Conservation (phyloP, 352 stramenopile species). For the Phytophthora europaea region DNA sequence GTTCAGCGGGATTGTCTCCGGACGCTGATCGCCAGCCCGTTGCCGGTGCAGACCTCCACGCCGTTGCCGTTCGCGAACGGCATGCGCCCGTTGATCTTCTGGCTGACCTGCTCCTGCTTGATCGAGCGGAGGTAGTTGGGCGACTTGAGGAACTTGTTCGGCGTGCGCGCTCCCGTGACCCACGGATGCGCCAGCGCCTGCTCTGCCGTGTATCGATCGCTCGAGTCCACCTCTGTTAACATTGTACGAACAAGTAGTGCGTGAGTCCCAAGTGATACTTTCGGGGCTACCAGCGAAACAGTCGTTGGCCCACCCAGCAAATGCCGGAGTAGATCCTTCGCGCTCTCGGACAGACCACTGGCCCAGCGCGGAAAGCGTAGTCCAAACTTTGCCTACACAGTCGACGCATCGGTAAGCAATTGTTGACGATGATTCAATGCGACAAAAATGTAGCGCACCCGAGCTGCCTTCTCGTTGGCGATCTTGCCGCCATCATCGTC, state of each 20-base stretch:
- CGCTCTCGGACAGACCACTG: conserved; percentile 82
- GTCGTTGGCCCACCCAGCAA: conserved; percentile 61
- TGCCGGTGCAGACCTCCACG: conserved; percentile 27
- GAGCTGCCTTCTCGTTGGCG: conserved; percentile 75
- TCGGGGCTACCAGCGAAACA: not conserved
- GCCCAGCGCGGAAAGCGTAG: conserved; percentile 96
- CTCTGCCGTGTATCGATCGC: conserved; percentile 84
- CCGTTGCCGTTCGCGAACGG: conserved; percentile 22
- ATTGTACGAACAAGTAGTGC: not conserved
- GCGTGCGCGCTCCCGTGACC: conserved; percentile 87
- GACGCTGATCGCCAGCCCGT: conserved; percentile 48
- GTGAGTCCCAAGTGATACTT: not conserved
- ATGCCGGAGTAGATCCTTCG: conserved; percentile 88
- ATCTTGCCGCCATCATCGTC: conserved; percentile 96
- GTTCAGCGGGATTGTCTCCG: conserved; percentile 78
- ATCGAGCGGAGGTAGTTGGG: conserved; percentile 89
- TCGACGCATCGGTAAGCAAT: not conserved
- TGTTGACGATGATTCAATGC: not conserved
- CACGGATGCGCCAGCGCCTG: conserved; percentile 87
- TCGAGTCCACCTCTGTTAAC: conserved; percentile 74
- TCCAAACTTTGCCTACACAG: conserved; percentile 91
- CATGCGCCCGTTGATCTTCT: conserved; percentile 46
- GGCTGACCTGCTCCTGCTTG: conserved; percentile 70
- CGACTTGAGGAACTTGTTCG: conserved; percentile 90
- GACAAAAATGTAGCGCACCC: conserved; percentile 45